phyloP scores from a whole-genome alignment of 805 yeast genomes.

The Clavispora vitiphila region DNA sequence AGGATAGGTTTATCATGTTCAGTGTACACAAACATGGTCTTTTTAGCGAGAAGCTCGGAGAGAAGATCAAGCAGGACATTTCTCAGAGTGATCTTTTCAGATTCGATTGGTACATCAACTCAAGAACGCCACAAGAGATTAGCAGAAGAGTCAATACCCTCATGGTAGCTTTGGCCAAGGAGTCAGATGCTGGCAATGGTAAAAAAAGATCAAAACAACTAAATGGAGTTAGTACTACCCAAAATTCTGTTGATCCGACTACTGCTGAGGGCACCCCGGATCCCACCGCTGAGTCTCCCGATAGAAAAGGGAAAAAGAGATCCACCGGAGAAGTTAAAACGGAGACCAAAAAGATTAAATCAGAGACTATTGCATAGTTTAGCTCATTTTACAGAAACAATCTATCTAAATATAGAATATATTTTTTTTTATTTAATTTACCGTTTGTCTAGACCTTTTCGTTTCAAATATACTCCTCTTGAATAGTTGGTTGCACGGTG shows the following conservation, averaged over 20 bases:
- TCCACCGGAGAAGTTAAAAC: not conserved
- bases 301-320: slow-evolving; percentile 1
- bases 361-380: not conserved
- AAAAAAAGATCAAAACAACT: slow-evolving; percentile 34
- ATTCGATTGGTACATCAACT: slow-evolving; percentile 69
- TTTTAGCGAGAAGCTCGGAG: slow-evolving; percentile 53
- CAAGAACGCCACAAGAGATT: slow-evolving; percentile 68
- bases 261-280: slow-evolving; percentile 14
- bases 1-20: slow-evolving; percentile 62
- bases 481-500: slow-evolving; percentile 47
- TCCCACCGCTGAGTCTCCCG: slow-evolving; percentile 2
- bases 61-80: slow-evolving; percentile 63
- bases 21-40: slow-evolving; percentile 65
- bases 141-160: slow-evolving; percentile 67
- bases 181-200: slow-evolving; percentile 54
- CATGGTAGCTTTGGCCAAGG: slow-evolving; percentile 63
- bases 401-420: not conserved
- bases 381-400: no score
- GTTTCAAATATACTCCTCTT: slow-evolving; percentile 27
- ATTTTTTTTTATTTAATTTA: no score
- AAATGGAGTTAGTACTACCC: slow-evolving; percentile 23
- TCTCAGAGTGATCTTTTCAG: slow-evolving; percentile 53
- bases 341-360: slow-evolving; percentile 6
- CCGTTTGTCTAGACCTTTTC: no score
- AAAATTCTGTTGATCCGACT: slow-evolving; percentile 35